Conservation (phyloP, 2,329 filamentous ascomycete genomes). For the Cordyceps cateniannulata region DNA sequence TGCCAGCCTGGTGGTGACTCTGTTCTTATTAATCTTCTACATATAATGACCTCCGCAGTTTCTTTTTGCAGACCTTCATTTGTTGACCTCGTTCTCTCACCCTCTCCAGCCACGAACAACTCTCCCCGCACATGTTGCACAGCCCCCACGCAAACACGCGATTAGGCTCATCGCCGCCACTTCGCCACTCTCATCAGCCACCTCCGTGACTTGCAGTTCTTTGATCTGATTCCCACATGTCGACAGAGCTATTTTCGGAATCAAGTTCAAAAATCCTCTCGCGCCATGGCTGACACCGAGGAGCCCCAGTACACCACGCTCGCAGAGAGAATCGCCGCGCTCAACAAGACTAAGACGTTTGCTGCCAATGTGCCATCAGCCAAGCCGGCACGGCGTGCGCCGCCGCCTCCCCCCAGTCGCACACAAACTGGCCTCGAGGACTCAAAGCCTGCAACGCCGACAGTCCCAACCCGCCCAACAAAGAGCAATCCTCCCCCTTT, state of each 20-base stretch:
- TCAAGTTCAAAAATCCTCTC: neutral
- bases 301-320: slow-evolving; percentile 56
- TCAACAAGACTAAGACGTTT: slow-evolving; percentile 57
- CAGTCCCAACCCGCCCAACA: slow-evolving; percentile 32
- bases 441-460: slow-evolving; percentile 25
- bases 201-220: neutral
- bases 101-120: neutral
- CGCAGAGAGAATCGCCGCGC: slow-evolving; percentile 56
- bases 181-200: slow-evolving; percentile 6
- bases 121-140: neutral
- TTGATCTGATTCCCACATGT: neutral
- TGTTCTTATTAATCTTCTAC: neutral
- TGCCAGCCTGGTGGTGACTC: too few species aligned
- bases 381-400: slow-evolving; percentile 16
- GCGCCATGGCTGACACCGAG: slow-evolving; percentile 52
- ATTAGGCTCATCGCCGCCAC: neutral
- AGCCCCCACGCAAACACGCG: neutral
- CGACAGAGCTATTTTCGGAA: neutral
- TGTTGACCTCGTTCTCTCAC: neutral
- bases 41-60: neutral
- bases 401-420: slow-evolving; percentile 35
- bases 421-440: slow-evolving; percentile 29
- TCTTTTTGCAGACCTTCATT: neutral
- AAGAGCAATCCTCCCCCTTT: slow-evolving; percentile 26
- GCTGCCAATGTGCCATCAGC: slow-evolving; percentile 33